Evolutionary conservation across 352 stramenopile species (phyloP), one percentile per base, ranked within the genome.

Genomic region (Elongisporangium anandrum): DNA sequence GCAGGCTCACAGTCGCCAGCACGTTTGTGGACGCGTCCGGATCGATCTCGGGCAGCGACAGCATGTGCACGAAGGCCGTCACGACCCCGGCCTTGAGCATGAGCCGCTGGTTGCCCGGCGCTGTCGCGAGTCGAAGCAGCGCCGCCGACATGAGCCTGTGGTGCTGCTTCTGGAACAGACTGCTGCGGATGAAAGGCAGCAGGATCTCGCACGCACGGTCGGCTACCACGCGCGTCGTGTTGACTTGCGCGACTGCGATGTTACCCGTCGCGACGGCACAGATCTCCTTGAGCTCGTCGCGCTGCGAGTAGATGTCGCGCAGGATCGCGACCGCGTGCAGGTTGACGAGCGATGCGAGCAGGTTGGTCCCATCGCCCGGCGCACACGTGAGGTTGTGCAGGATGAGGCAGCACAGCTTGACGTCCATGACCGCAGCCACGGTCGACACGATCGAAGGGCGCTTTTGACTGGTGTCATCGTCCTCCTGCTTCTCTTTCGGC

Each of bases 331-430:
- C 64, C 0, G 64, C 73, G 15, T 68, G 71, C 5, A 69, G 77
- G 4, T 75, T 75, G 39, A 89, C 79, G 5, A 93, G 73, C 17
- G 56, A 24, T 4, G 72, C 72, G n/a, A 88, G 67, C 49, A 69
- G 61, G 49, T 56, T 68, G 34, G 22, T 62, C 23, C 47, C 68
- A n/a, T 16, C 21, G 41, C 39, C 49, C 20, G 41, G 41, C 8
- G 57, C 62, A 17, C 83, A 93, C 56, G 77, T 93, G 20, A 91
- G 56, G 56, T 93, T 93, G 69, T 93, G 81, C 13, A 93, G 68
- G 13, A 87, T 74, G n/a, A 87, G 59, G 24, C 73, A 82, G 54
- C 79, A 85, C 6, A 93, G 53, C 65, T 85, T 81, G 10, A 77
- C 54, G 39, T 39, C 26, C 19, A 13, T 5, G 54, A 59, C 13